A percentile compares a stretch with the other conserved stretches of the same genome.
Evolutionary conservation across 148 eudicot genomes (phyloP).

Genomic region (Arbutus unedo): DNA sequence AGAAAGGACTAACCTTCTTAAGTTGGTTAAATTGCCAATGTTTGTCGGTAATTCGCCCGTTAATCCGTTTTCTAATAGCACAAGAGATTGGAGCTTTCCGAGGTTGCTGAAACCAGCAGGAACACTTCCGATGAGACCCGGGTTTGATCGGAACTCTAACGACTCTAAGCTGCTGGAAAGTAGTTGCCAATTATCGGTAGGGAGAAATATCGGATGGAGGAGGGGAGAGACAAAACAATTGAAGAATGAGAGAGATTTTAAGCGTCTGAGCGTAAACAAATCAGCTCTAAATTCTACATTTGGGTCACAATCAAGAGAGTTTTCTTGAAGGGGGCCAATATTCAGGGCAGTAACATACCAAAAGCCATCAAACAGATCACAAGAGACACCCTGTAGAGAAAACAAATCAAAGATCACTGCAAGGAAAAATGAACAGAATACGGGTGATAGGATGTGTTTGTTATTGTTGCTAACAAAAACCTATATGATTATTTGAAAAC

Average conservation of each 20-base stretch:
- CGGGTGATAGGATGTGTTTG: not conserved
- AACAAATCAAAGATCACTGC: not conserved
- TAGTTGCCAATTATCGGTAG: conserved; percentile 47
- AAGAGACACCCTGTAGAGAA: conserved; percentile 77
- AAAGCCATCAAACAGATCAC: conserved; percentile 71
- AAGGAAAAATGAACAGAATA: not conserved
- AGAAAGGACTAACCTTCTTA: conserved; percentile 62
- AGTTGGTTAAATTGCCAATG: conserved; percentile 48
- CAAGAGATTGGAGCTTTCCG: conserved; percentile 60
- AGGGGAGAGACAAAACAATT: conserved; percentile 50
- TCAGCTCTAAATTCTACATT: conserved; percentile 52
- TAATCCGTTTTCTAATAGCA: conserved; percentile 62
- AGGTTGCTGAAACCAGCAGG: conserved; percentile 55
- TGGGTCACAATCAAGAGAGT: conserved; percentile 61
- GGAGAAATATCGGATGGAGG: conserved; percentile 37
- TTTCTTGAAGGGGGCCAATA: conserved; percentile 83
- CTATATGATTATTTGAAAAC: too few relatives aligned
- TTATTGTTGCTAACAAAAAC: not conserved
- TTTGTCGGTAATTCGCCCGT: conserved; percentile 51
- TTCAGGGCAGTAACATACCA: conserved; percentile 80
- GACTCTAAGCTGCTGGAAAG: conserved; percentile 52
- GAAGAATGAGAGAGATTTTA: conserved; percentile 72
- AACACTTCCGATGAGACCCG: conserved; percentile 54
- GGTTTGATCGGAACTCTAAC: conserved; percentile 75
- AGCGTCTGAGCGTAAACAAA: conserved; percentile 53